These are phyloP conservation scores for Ceratobasidium sp. DNA, from an alignment of 1,284 basidiomycete species.

Conservation along the genomic window DNA sequence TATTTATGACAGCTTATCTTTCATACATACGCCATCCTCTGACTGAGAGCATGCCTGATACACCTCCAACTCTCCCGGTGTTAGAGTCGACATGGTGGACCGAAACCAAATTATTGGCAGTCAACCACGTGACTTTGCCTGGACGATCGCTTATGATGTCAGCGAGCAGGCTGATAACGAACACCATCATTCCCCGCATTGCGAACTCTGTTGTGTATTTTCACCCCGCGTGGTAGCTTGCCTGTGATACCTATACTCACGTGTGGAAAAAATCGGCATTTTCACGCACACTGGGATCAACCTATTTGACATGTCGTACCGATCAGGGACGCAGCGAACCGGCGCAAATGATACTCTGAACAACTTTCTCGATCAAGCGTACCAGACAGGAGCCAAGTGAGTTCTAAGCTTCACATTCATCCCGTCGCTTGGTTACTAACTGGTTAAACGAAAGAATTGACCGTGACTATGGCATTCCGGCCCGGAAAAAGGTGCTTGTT, in stretches of 20 bases:
- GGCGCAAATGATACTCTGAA: neutral
- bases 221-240: neutral
- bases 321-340: neutral
- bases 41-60: slow-evolving; percentile 26
- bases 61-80: slow-evolving; percentile 23
- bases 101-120: slow-evolving; percentile 3
- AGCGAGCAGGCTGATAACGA: slow-evolving; percentile 4
- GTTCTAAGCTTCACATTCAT: neutral
- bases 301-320: too few species aligned
- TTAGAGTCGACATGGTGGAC: slow-evolving; percentile 33
- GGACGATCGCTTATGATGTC: slow-evolving; percentile 2
- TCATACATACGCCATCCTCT: slow-evolving; percentile 4
- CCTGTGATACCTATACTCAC: neutral
- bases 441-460: slow-evolving; percentile 1
- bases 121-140: slow-evolving; percentile 15
- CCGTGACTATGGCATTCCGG: slow-evolving; percentile 26
- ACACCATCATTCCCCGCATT: slow-evolving; percentile 8
- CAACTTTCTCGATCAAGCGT: neutral
- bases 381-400: slow-evolving; percentile 3
- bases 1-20: neutral
- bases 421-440: too few species aligned
- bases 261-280: neutral
- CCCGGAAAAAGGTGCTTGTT: slow-evolving; percentile 9
- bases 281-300: too few species aligned
- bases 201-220: neutral